phyloP scores from a whole-genome alignment of 192 early-diverging fungal species.

The Pilaira anomala region DNA sequence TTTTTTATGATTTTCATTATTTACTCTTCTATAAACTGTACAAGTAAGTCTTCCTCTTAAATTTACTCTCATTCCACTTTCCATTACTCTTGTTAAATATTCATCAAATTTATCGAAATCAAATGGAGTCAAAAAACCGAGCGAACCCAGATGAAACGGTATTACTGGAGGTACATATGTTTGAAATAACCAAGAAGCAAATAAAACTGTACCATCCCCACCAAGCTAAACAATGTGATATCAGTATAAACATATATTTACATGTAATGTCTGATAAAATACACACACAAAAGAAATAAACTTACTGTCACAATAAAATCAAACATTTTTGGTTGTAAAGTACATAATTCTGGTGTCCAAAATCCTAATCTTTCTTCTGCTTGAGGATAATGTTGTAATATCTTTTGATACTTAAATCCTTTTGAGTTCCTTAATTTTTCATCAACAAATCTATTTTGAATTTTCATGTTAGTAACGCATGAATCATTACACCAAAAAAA shows the following conservation, averaged over 20 bases:
- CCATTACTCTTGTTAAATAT: conserved; percentile 39
- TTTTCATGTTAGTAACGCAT: background rate
- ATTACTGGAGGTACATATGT: conserved; percentile 86
- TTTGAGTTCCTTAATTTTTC: conserved; percentile 53
- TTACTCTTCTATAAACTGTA: conserved; percentile 68
- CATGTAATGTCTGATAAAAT: background rate
- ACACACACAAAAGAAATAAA: conserved; percentile 3
- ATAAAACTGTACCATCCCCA: conserved; percentile 92
- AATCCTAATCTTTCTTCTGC: conserved; percentile 52
- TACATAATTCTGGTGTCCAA: conserved; percentile 76
- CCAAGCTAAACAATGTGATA: conserved; percentile 55
- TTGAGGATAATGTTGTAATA: conserved; percentile 35
- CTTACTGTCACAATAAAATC: conserved; percentile 73
- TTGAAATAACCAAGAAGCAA: conserved; percentile 90
- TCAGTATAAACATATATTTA: background rate
- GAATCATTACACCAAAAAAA: background rate
- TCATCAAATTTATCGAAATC: conserved; percentile 60
- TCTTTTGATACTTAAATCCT: conserved; percentile 50
- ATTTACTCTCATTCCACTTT: conserved; percentile 74
- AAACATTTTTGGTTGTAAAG: conserved; percentile 61
- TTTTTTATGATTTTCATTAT: conserved; percentile 1
- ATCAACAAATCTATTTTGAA: conserved; percentile 53
- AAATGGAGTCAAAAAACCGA: conserved; percentile 93
- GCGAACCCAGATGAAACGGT: conserved; percentile 87
- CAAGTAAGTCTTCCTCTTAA: conserved; percentile 87